Conservation (phyloP, 106 monocot genomes). For the Allium fistulosum region DNA sequence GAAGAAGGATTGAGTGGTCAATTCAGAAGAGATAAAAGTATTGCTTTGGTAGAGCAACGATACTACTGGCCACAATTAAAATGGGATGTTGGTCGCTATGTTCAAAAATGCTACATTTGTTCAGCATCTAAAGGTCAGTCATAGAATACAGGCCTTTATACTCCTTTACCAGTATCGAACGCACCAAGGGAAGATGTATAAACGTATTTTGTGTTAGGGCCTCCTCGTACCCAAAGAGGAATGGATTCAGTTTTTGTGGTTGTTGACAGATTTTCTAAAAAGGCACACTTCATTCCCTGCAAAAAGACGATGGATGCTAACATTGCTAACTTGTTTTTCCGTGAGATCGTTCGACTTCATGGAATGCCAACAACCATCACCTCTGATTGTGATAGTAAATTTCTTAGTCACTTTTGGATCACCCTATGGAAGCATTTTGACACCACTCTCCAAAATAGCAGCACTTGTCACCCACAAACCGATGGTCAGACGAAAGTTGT, state of each 20-base stretch:
- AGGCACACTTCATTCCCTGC: slow-evolving; percentile 18
- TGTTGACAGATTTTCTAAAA: slow-evolving; percentile 14
- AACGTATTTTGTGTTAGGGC: slow-evolving; percentile 15
- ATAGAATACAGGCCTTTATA: slow-evolving; percentile 1
- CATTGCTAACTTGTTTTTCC: slow-evolving; percentile 7
- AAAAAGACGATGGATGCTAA: slow-evolving; percentile 9
- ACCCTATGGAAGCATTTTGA: not conserved
- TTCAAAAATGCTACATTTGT: not conserved
- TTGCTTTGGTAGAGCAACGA: not conserved
- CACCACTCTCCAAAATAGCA: not conserved
- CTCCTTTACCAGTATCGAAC: slow-evolving; percentile 5
- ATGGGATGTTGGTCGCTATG: not conserved
- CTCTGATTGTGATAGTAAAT: slow-evolving; percentile 6
- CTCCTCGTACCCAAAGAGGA: slow-evolving; percentile 9
- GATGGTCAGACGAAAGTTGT: slow-evolving; percentile 9
- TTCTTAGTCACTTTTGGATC: slow-evolving; percentile 10
- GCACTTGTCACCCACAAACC: slow-evolving; percentile 11
- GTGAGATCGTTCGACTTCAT: slow-evolving; percentile 7
- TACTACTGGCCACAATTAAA: slow-evolving; percentile 5
- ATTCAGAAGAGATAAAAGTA: slow-evolving; percentile 7
- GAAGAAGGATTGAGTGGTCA: not conserved
- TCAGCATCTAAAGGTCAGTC: not conserved
- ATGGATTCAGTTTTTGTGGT: slow-evolving; percentile 12
- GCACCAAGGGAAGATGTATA: slow-evolving; percentile 8
- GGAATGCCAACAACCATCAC: slow-evolving; percentile 9